These are phyloP conservation scores for Micractinium conductrix DNA, from an alignment of 139 green algal species.

Conservation along the genomic window DNA sequence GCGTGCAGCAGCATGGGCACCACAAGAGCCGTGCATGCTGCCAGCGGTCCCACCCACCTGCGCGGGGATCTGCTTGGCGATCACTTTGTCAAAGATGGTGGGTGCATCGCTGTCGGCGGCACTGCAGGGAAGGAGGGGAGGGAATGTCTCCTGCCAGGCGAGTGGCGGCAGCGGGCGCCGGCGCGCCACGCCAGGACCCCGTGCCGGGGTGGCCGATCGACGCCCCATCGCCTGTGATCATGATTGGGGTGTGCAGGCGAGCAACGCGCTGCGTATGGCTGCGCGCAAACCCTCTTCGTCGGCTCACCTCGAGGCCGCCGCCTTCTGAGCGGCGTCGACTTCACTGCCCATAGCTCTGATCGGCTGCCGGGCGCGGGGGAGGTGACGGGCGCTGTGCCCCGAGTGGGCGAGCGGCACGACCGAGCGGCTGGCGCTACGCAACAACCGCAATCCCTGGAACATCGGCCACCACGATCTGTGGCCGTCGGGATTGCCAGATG, in stretches of 20 bases:
- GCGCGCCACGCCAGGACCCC: no score
- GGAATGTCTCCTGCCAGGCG: no score
- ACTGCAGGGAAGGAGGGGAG: not conserved
- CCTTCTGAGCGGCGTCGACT: constrained; percentile 18
- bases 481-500: no score
- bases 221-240: no score
- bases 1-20: not conserved
- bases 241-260: no score
- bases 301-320: constrained; percentile 11
- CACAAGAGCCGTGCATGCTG: not conserved
- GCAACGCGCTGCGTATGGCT: no score
- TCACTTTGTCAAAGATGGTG: constrained; percentile 98
- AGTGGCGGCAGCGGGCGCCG: no score
- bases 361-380: no score
- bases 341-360: constrained; percentile 22
- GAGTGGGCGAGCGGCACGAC: not conserved
- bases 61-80: constrained; percentile 87
- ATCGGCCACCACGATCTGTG: no score
- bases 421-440: not conserved
- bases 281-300: no score
- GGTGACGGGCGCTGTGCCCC: not conserved
- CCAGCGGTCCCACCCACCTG: no score
- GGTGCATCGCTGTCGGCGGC: constrained; percentile 51
- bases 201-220: no score
- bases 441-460: not conserved